Conservation (phyloP, 2,329 filamentous ascomycete genomes). For the Claviceps spartinae region DNA sequence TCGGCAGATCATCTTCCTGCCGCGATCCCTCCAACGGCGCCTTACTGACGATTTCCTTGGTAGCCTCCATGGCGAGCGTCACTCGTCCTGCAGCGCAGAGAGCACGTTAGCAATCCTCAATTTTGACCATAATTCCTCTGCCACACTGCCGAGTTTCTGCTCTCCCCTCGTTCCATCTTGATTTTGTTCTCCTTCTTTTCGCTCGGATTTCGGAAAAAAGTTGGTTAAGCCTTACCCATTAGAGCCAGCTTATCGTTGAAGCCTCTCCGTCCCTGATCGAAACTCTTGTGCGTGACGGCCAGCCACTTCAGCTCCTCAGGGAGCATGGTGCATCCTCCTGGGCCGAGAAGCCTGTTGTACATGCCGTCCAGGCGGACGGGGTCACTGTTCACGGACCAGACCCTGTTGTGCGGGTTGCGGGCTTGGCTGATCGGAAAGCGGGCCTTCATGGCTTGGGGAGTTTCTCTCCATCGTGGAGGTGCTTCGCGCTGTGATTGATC, state of each 20-base stretch:
- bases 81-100: slow-evolving; percentile 19
- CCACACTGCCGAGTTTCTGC: not conserved
- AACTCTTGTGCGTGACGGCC: slow-evolving; percentile 94
- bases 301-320: slow-evolving; percentile 93
- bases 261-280: slow-evolving; percentile 84
- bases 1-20: slow-evolving; percentile 35
- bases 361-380: slow-evolving; percentile 61
- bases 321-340: slow-evolving; percentile 56
- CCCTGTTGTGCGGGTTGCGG: slow-evolving; percentile 37
- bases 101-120: not conserved
- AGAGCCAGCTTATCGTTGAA: slow-evolving; percentile 92
- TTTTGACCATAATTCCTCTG: too few species aligned
- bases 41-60: slow-evolving; percentile 24
- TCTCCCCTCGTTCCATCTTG: not conserved
- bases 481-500: not conserved
- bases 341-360: slow-evolving; percentile 64
- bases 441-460: slow-evolving; percentile 56
- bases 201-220: not conserved
- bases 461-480: slow-evolving; percentile 55
- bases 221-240: slow-evolving; percentile 44
- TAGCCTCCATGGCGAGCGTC: slow-evolving; percentile 24
- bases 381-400: slow-evolving; percentile 62
- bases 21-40: slow-evolving; percentile 14
- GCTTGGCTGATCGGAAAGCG: slow-evolving; percentile 49
- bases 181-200: not conserved